These are phyloP conservation scores for Prunus kanzakura DNA, from an alignment of 306 rosid species.

Conservation along the genomic window DNA sequence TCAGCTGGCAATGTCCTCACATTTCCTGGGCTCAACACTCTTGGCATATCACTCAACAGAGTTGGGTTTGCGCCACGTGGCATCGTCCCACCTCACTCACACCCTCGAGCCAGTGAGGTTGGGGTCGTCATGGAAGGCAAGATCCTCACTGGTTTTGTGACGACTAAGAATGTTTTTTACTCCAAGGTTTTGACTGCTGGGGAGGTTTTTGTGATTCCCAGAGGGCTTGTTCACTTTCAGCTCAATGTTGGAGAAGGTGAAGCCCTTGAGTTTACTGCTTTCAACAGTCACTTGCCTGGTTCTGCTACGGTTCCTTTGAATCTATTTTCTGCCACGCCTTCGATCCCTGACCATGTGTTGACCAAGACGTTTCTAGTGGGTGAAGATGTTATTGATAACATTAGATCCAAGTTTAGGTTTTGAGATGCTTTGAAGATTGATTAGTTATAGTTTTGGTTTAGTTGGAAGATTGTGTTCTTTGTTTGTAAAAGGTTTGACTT, in stretches of 20 bases:
- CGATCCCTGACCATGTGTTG: slow-evolving; percentile 22
- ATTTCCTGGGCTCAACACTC: slow-evolving; percentile 32
- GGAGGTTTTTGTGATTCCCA: slow-evolving; percentile 31
- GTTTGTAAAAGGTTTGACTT: no score
- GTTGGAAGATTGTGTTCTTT: neutral
- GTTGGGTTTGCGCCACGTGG: slow-evolving; percentile 23
- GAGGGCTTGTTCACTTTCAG: slow-evolving; percentile 48
- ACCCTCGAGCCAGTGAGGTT: slow-evolving; percentile 34
- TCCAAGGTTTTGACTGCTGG: slow-evolving; percentile 27
- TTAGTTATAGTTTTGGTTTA: neutral
- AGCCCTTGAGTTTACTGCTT: slow-evolving; percentile 21
- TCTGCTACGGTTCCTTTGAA: neutral
- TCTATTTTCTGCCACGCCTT: slow-evolving; percentile 25
- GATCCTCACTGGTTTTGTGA: slow-evolving; percentile 29
- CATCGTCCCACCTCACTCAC: slow-evolving; percentile 34
- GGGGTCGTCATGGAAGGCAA: slow-evolving; percentile 27
- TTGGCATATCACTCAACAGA: slow-evolving; percentile 25
- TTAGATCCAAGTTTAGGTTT: neutral
- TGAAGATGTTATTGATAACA: neutral
- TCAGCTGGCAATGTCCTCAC: slow-evolving; percentile 23
- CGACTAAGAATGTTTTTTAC: slow-evolving; percentile 23
- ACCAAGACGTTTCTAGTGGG: slow-evolving; percentile 20
- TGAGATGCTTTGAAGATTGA: neutral
- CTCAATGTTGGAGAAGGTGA: slow-evolving; percentile 21
- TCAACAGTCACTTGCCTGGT: slow-evolving; percentile 30